A percentile compares a stretch with the other conserved stretches of the same genome.
phyloP scores from a whole-genome alignment of 2,329 filamentous ascomycete genomes.

The Sporothrix humicola region DNA sequence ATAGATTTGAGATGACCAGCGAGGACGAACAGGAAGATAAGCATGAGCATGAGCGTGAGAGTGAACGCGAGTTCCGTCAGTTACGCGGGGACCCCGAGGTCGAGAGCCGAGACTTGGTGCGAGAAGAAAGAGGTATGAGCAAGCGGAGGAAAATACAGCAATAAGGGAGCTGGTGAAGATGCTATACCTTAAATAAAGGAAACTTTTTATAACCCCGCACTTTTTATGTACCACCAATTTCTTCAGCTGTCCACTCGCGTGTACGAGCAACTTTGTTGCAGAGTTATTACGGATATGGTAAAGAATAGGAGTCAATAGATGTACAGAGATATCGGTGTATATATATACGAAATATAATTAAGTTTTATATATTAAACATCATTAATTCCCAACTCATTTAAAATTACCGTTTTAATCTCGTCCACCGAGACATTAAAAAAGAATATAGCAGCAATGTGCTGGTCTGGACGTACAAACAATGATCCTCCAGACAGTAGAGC shows the following conservation, averaged over 20 bases:
- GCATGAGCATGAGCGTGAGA: background rate
- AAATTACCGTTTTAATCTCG: background rate
- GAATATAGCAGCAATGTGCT: background rate
- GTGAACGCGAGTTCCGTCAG: background rate
- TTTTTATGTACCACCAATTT: background rate
- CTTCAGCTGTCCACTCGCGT: too few relatives aligned
- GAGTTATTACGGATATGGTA: too few relatives aligned
- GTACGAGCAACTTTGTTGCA: too few relatives aligned
- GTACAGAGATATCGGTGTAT: too few relatives aligned
- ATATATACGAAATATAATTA: too few relatives aligned
- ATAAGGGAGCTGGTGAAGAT: background rate
- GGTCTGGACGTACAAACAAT: background rate
- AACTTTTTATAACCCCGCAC: background rate
- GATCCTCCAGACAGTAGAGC: background rate
- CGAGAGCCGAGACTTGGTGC: background rate
- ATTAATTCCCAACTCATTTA: background rate
- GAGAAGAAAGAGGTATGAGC: background rate
- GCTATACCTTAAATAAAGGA: background rate
- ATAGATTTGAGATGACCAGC: slow-evolving; percentile 18
- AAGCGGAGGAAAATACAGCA: background rate
- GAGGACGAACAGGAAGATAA: slow-evolving; percentile 12
- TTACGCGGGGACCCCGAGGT: slow-evolving; percentile 4
- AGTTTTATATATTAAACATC: too few relatives aligned
- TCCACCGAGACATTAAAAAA: too few relatives aligned
- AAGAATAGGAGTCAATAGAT: too few relatives aligned